These are phyloP conservation scores for Lagenaria siceraria DNA, from an alignment of 306 rosid species.

Conservation along the genomic window DNA sequence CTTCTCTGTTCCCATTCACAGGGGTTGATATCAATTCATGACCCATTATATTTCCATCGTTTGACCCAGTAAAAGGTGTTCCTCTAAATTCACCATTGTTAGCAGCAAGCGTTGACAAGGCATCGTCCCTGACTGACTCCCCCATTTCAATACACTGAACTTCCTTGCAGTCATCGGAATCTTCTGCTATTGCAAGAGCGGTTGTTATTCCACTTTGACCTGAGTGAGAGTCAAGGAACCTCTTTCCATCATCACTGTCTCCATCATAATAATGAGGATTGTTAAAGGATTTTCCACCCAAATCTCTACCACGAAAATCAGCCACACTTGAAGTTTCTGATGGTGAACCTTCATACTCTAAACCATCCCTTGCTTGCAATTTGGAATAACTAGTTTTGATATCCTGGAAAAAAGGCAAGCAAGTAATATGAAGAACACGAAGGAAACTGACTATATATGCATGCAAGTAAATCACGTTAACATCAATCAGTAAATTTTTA, in stretches of 20 bases:
- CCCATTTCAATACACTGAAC: slow-evolving; percentile 73
- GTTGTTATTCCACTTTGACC: slow-evolving; percentile 14
- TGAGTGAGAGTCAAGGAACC: slow-evolving; percentile 18
- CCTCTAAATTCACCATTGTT: slow-evolving; percentile 26
- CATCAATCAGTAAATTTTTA: slow-evolving; percentile 14
- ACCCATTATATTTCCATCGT: slow-evolving; percentile 24
- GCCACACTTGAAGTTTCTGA: slow-evolving; percentile 58
- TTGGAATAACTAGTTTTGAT: slow-evolving; percentile 24
- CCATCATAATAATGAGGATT: slow-evolving; percentile 50
- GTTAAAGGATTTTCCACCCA: slow-evolving; percentile 33
- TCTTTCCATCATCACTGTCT: slow-evolving; percentile 17
- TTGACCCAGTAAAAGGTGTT: slow-evolving; percentile 12
- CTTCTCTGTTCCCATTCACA: slow-evolving; percentile 35
- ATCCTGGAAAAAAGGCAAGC: slow-evolving; percentile 19
- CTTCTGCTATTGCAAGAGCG: slow-evolving; percentile 21
- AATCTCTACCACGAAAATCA: slow-evolving; percentile 26
- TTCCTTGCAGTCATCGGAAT: slow-evolving; percentile 74
- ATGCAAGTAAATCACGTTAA: background rate
- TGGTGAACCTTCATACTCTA: slow-evolving; percentile 66
- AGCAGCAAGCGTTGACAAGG: slow-evolving; percentile 21
- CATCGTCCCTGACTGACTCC: slow-evolving; percentile 34
- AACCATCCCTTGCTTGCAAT: slow-evolving; percentile 30
- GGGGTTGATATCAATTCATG: slow-evolving; percentile 32
- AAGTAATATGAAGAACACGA: slow-evolving; percentile 1
- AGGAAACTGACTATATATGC: background rate